Conservation (phyloP, 1,284 basidiomycete species). For the Marasmius fiardii region DNA sequence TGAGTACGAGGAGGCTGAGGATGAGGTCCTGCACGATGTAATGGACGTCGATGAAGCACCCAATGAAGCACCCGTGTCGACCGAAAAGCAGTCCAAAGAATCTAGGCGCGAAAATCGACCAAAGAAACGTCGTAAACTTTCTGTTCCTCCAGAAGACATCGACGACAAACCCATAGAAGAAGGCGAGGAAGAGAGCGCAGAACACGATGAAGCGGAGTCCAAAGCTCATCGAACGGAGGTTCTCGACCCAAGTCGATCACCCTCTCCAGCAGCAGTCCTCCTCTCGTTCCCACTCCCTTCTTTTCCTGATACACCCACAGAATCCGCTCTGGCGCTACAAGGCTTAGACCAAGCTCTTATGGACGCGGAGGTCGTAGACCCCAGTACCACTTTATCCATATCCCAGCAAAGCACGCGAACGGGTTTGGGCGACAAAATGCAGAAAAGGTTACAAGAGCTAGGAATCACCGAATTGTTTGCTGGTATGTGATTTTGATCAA, state of each 20-base stretch:
- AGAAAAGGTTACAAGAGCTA: conserved; percentile 64
- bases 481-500: conserved; percentile 51
- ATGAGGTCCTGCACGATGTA: conserved; percentile 17
- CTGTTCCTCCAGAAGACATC: conserved; percentile 14
- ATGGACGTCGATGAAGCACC: conserved; percentile 3
- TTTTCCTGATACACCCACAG: conserved; percentile 69
- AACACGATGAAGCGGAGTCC: neutral
- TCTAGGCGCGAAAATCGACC: conserved; percentile 27
- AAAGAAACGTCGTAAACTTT: conserved; percentile 38
- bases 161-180: conserved; percentile 19
- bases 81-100: neutral
- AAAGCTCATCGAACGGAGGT: neutral
- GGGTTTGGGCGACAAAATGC: conserved; percentile 59
- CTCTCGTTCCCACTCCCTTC: conserved; percentile 72
- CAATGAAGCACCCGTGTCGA: conserved; percentile 16
- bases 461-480: conserved; percentile 86
- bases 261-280: conserved; percentile 32
- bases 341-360: conserved; percentile 75
- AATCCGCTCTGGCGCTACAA: conserved; percentile 65
- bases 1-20: conserved; percentile 4
- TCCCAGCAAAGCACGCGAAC: conserved; percentile 37
- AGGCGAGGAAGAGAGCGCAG: conserved; percentile 13
- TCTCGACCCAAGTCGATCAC: conserved; percentile 7
- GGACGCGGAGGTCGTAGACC: conserved; percentile 70
- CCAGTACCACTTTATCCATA: conserved; percentile 47